Percentiles rank a stretch among this genome's conserved stretches.
These are phyloP conservation scores for Aureoboletus auriporus DNA, from an alignment of 768 basidiomycete species.

Conservation along the genomic window DNA sequence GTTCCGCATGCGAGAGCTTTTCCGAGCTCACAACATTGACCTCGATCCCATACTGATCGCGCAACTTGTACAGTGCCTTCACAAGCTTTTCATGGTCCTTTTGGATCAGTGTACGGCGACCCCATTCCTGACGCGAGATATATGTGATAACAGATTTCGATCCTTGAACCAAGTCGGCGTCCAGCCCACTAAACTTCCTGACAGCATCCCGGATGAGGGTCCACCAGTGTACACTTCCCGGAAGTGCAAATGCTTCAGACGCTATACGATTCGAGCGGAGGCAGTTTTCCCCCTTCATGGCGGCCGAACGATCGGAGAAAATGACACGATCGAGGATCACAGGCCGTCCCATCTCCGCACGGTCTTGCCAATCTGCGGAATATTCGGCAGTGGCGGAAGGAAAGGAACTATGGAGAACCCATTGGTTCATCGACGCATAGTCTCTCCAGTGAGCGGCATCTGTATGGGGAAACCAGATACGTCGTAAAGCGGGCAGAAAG, in stretches of 20 bases:
- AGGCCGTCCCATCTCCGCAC: constrained; percentile 60
- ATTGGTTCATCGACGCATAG: constrained; percentile 89
- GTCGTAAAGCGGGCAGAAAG: constrained; percentile 65
- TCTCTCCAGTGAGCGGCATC: constrained; percentile 84
- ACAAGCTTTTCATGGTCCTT: constrained; percentile 81
- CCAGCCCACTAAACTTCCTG: constrained; percentile 63
- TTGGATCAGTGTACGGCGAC: constrained; percentile 71
- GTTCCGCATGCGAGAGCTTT: constrained; percentile 73
- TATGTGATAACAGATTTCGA: constrained; percentile 87
- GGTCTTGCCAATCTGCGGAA: constrained; percentile 79
- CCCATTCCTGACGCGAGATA: constrained; percentile 87
- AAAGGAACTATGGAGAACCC: constrained; percentile 74
- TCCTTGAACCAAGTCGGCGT: constrained; percentile 38
- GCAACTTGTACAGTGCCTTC: constrained; percentile 62
- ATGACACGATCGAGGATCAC: constrained; percentile 87
- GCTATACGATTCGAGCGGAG: constrained; percentile 72
- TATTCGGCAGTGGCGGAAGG: constrained; percentile 81
- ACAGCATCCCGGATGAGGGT: constrained; percentile 69
- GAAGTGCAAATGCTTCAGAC: constrained; percentile 67
- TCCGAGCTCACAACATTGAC: constrained; percentile 87
- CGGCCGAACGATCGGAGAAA: constrained; percentile 81
- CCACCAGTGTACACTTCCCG: constrained; percentile 84
- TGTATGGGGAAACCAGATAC: constrained; percentile 72
- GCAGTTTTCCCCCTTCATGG: constrained; percentile 69
- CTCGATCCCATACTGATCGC: constrained; percentile 74